Evolutionary conservation across 2,329 filamentous ascomycete genomes (phyloP), one percentile per base, ranked within the genome.

Genomic region (Leptographium procerum): DNA sequence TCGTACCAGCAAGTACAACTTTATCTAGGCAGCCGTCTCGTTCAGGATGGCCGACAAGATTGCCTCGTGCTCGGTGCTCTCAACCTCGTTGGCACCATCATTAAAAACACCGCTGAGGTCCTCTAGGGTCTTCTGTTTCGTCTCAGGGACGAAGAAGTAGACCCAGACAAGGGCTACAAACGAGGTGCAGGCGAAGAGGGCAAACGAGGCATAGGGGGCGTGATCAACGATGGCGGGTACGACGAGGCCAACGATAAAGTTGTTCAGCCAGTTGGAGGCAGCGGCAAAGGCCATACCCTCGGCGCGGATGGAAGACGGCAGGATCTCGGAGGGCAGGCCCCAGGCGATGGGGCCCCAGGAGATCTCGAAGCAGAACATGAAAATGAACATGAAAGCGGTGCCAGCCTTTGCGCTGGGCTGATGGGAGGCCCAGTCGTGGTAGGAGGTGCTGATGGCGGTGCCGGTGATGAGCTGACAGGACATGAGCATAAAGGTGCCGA

Each of bases 381-480:
- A n/a, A n/a, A n/a, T n/a, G n/a, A n/a, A n/a, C n/a, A 62, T 56
- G n/a, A 50, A 53, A 3, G 57, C 59, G n/a, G n/a, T n/a, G n/a
- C 61, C 57, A 59, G 22, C 57, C 61, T n/a, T n/a, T n/a, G n/a
- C n/a, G n/a, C n/a, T n/a, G n/a, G 8, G 45, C 55, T 9, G 52
- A 33, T 62, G 61, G 13, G 45, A 31, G 2, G 45, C 19, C 61
- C 61, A 26, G 28, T 53, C 14, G 13, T 57, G 34, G n/a, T 50
- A 62, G 2, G 80, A 81, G 57, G 84, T 80, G 71, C 85, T 86
- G 48, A 88, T 71, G 66, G 92, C 89, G 66, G 83, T 90, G 58
- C 92, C 87, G 69, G 95, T 77, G 79, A 92, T 91, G 73, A n/a
- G n/a, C n/a, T 95, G 86, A 76, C 87, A 91, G 67, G 91, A 69